These are phyloP conservation scores for Bimuria novae-zelandiae DNA, from an alignment of 2,329 filamentous ascomycete genomes.

Conservation along the genomic window DNA sequence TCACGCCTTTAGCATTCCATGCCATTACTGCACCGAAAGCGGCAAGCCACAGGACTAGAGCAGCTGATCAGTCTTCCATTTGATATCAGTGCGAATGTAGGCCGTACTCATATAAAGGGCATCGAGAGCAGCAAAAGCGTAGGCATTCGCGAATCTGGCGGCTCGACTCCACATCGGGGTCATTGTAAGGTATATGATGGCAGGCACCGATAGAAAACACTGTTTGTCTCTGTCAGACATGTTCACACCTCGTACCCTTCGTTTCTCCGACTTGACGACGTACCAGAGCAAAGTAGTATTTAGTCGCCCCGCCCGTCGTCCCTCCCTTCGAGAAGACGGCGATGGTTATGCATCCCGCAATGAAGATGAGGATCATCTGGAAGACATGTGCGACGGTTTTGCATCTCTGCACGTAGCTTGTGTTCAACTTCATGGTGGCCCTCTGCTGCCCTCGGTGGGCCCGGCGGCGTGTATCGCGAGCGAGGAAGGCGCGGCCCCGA, in stretches of 20 bases:
- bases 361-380: constrained; percentile 61
- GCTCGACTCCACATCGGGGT: constrained; percentile 65
- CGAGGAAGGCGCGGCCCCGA: neutral
- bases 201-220: constrained; percentile 65
- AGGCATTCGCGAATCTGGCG: constrained; percentile 62
- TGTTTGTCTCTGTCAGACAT: constrained; percentile 34
- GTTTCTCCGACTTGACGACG: constrained; percentile 21
- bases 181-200: constrained; percentile 63
- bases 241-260: neutral
- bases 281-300: constrained; percentile 64
- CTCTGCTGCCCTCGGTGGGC: constrained; percentile 1
- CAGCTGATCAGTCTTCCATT: neutral
- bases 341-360: constrained; percentile 62
- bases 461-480: neutral
- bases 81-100: neutral
- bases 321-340: constrained; percentile 62
- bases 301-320: constrained; percentile 58
- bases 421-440: constrained; percentile 49
- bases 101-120: constrained; percentile 50
- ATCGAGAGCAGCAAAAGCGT: constrained; percentile 63
- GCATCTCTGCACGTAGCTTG: constrained; percentile 56
- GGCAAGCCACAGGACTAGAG: constrained; percentile 60
- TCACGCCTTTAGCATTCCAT: constrained; percentile 61
- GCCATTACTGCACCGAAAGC: constrained; percentile 61
- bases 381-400: constrained; percentile 61